Percentiles rank a stretch among this genome's conserved stretches.
phyloP scores from a whole-genome alignment of 202 grass and related monocot genomes.

The Cymbopogon flexuosus region DNA sequence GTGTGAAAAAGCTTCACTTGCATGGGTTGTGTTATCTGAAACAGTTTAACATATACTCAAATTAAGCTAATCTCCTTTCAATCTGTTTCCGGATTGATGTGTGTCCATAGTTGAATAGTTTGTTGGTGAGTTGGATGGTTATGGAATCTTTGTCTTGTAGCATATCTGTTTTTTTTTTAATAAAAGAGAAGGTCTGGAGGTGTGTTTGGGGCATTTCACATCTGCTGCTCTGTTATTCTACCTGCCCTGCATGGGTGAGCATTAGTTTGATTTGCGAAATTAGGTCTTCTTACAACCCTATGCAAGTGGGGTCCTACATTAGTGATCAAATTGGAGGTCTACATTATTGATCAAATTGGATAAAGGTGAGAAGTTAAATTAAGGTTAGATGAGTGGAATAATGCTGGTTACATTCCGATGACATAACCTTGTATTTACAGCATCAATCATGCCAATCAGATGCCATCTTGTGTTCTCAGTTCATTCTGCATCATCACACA shows the following conservation, averaged over 20 bases:
- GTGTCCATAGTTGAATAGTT: background rate
- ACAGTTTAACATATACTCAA: background rate
- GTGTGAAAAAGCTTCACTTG: background rate
- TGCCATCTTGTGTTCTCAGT: background rate
- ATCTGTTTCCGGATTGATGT: slow-evolving; percentile 2
- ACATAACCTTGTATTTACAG: background rate
- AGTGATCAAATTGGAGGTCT: background rate
- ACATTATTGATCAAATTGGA: no score
- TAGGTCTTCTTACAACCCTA: background rate
- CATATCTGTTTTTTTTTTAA: background rate
- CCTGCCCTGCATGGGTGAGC: background rate
- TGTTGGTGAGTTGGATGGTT: slow-evolving; percentile 8
- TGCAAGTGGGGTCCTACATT: background rate
- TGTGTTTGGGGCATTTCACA: background rate
- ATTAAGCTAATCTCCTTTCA: background rate
- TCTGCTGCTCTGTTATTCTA: background rate
- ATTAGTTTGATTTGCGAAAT: background rate
- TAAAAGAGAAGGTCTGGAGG: background rate
- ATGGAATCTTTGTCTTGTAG: background rate
- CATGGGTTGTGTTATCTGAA: background rate
- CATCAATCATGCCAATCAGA: background rate
- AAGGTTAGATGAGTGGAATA: background rate
- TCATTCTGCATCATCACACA: background rate
- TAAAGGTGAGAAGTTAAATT: background rate
- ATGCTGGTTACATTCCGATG: background rate